Conservation (phyloP, 768 basidiomycete species). For the Mycena polygramma region DNA sequence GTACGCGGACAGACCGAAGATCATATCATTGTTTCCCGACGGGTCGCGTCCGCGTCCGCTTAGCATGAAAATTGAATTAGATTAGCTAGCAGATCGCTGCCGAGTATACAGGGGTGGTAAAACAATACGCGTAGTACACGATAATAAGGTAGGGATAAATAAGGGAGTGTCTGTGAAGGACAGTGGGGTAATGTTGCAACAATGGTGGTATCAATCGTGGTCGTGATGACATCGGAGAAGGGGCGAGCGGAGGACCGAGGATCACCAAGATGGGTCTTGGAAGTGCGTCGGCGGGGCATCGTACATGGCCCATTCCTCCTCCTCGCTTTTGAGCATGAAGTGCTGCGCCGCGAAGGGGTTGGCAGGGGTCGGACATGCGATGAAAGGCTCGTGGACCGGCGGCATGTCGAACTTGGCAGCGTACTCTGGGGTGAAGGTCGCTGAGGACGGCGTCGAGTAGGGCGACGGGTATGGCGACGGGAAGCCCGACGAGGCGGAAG, state of each 20-base stretch:
- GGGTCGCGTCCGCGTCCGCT: too few species aligned
- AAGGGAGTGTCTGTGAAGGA: conserved; percentile 10
- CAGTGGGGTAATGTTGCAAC: neutral
- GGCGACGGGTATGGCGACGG: conserved; percentile 11
- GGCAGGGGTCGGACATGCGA: conserved; percentile 32
- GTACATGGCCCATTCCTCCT: conserved; percentile 36
- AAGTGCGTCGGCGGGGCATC: conserved; percentile 26
- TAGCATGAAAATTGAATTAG: too few species aligned
- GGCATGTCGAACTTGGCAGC: conserved; percentile 21
- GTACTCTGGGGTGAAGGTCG: conserved; percentile 17
- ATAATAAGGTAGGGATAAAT: conserved; percentile 7
- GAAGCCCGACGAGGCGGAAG: neutral
- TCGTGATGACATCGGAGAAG: conserved; percentile 10
- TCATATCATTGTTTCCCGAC: too few species aligned
- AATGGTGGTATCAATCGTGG: conserved; percentile 17
- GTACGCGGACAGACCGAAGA: too few species aligned
- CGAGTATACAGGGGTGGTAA: too few species aligned
- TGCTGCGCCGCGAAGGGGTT: conserved; percentile 34
- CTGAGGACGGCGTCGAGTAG: conserved; percentile 23
- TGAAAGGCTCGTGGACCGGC: conserved; percentile 12
- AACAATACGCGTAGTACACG: too few species aligned
- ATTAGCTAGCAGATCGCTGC: too few species aligned
- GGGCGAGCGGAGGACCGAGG: conserved; percentile 1
- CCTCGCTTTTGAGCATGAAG: conserved; percentile 34
- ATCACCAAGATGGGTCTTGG: conserved; percentile 24